Conservation (phyloP, 1,284 basidiomycete genomes). For the Peniophora sp. region DNA sequence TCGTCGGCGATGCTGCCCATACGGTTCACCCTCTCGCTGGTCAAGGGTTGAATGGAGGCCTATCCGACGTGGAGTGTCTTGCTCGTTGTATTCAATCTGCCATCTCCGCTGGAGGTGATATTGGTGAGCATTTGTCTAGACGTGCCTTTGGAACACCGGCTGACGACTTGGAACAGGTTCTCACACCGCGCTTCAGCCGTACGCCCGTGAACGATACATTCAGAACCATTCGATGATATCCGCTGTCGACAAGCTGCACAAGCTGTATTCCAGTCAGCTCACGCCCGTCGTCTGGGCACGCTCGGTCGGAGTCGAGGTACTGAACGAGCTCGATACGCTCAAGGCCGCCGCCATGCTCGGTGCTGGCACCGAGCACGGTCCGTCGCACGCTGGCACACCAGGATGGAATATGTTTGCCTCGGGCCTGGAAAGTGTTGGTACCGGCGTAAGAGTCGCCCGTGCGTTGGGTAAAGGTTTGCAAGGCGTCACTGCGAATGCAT, state of each 20-base stretch:
- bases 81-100: constrained; percentile 53
- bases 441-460: neutral
- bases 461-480: constrained; percentile 1
- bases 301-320: constrained; percentile 80
- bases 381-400: neutral
- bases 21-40: constrained; percentile 96
- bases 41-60: constrained; percentile 91
- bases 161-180: constrained; percentile 44
- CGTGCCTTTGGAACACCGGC: neutral
- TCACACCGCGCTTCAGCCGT: constrained; percentile 67
- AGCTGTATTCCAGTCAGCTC: constrained; percentile 65
- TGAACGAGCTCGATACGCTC: constrained; percentile 81
- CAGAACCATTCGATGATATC: constrained; percentile 82
- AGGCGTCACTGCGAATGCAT: neutral
- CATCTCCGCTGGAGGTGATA: constrained; percentile 62
- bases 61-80: constrained; percentile 78
- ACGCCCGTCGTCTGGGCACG: constrained; percentile 79
- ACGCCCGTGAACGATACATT: constrained; percentile 76
- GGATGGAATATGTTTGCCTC: constrained; percentile 18
- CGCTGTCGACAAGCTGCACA: constrained; percentile 83
- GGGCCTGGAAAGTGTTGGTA: constrained; percentile 14
- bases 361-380: constrained; percentile 41
- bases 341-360: constrained; percentile 80
- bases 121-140: constrained; percentile 44
- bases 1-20: constrained; percentile 96